A percentile compares a stretch with the other conserved stretches of the same genome.
Evolutionary conservation across 306 rosid species (phyloP).

Genomic region (Ziziphus jujuba): DNA sequence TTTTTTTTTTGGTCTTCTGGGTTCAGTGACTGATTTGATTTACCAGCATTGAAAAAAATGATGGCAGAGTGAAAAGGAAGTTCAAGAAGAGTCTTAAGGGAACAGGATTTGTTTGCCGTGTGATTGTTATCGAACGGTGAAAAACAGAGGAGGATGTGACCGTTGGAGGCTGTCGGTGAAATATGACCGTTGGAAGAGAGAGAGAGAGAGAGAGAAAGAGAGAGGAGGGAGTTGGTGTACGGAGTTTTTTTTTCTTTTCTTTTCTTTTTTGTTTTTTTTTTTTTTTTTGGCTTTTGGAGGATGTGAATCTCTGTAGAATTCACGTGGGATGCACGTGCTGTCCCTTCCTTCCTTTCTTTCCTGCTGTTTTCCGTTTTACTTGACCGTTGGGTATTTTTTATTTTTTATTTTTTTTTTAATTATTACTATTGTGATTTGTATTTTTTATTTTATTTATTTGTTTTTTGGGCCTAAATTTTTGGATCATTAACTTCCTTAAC

Average conservation of each 20-base stretch:
- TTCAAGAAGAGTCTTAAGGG: slow-evolving; percentile 10
- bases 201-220: background rate
- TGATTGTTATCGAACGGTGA: slow-evolving; percentile 68
- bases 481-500: slow-evolving; percentile 16
- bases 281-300: too few relatives aligned
- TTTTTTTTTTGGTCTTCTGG: slow-evolving; percentile 21
- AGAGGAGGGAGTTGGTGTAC: slow-evolving; percentile 38
- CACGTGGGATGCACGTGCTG: slow-evolving; percentile 51
- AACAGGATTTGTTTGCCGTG: slow-evolving; percentile 26
- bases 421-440: background rate
- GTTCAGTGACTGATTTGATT: slow-evolving; percentile 46
- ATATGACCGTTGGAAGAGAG: slow-evolving; percentile 66
- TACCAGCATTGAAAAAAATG: slow-evolving; percentile 31
- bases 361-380: slow-evolving; percentile 39
- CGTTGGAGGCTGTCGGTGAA: slow-evolving; percentile 57
- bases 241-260: slow-evolving; percentile 12
- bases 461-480: background rate
- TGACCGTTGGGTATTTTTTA: slow-evolving; percentile 63
- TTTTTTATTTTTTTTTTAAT: background rate
- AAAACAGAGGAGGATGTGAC: slow-evolving; percentile 47
- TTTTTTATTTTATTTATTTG: background rate
- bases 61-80: slow-evolving; percentile 32
- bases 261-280: too few relatives aligned
- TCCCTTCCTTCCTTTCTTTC: slow-evolving; percentile 24
- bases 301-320: background rate